Evolutionary conservation across 257 asterid genomes (phyloP).

Genomic region (Handroanthus guayacan): DNA sequence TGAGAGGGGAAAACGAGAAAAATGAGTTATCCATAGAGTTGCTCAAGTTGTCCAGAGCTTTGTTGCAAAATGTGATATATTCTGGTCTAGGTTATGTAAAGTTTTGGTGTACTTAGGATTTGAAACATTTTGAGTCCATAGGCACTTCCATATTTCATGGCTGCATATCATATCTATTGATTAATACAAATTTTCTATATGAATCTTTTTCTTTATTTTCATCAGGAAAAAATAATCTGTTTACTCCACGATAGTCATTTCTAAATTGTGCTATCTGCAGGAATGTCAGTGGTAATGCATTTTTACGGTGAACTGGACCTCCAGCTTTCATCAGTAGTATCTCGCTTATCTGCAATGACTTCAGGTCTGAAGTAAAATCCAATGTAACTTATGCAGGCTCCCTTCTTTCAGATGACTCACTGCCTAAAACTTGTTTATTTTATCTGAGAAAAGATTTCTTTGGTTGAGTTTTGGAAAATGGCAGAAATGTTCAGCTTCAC

Average conservation of each 20-base stretch:
- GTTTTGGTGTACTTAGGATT: background rate
- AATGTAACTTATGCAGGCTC: constrained; percentile 8
- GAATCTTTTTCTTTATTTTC: background rate
- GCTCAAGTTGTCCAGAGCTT: background rate
- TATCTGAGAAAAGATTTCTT: constrained; percentile 39
- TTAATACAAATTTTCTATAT: background rate
- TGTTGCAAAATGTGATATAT: background rate
- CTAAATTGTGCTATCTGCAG: constrained; percentile 43
- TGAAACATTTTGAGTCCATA: background rate
- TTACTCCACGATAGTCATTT: constrained; percentile 11
- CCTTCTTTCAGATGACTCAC: constrained; percentile 40
- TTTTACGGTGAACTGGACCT: constrained; percentile 44
- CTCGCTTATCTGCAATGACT: constrained; percentile 41
- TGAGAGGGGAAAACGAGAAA: constrained; percentile 10
- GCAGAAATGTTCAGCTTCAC: constrained; percentile 64
- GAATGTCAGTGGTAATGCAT: constrained; percentile 49
- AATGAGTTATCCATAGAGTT: background rate
- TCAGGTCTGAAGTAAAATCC: constrained; percentile 59
- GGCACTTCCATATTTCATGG: background rate
- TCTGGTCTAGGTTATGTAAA: constrained; percentile 2
- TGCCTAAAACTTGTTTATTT: constrained; percentile 30
- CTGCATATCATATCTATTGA: background rate
- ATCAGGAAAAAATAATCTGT: background rate
- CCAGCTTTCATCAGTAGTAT: constrained; percentile 42
- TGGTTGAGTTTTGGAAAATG: constrained; percentile 55